A percentile compares a stretch with the other conserved stretches of the same genome.
Conservation (phyloP, 768 basidiomycete genomes). For the Lactarius deliciosus region DNA sequence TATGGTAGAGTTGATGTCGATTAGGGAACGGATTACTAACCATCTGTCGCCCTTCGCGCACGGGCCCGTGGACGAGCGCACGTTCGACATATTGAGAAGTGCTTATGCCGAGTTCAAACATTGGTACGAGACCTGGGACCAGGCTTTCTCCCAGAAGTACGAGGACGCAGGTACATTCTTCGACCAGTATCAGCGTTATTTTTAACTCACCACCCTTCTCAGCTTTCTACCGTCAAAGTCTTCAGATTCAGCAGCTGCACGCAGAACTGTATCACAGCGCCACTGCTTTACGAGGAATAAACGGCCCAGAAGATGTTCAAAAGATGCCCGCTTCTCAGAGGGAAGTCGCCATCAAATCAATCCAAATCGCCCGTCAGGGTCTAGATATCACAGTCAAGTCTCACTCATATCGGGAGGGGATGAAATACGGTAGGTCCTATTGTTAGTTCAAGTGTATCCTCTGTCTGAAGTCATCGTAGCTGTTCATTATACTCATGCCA, state of each 20-base stretch:
- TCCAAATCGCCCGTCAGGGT: constrained; percentile 75
- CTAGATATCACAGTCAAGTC: constrained; percentile 85
- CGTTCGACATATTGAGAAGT: constrained; percentile 66
- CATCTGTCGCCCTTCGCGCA: constrained; percentile 73
- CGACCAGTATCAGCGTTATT: constrained; percentile 7
- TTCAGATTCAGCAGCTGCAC: constrained; percentile 84
- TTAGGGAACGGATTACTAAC: constrained; percentile 85
- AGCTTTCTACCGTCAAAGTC: constrained; percentile 88
- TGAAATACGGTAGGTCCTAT: constrained; percentile 74
- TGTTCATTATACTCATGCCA: constrained; percentile 89
- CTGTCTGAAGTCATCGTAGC: constrained; percentile 43
- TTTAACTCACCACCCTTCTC: background rate
- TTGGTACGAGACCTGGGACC: constrained; percentile 84
- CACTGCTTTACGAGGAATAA: constrained; percentile 78
- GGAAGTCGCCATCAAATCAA: constrained; percentile 78
- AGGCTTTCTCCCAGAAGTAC: constrained; percentile 76
- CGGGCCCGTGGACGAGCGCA: constrained; percentile 68
- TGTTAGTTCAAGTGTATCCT: background rate
- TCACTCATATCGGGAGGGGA: constrained; percentile 82
- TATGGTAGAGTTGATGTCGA: constrained; percentile 88
- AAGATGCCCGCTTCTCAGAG: constrained; percentile 78
- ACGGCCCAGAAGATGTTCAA: constrained; percentile 82
- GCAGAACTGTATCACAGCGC: constrained; percentile 85
- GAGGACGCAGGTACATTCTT: constrained; percentile 66
- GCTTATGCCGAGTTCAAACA: constrained; percentile 76